phyloP scores from a whole-genome alignment of 169 alveolate species.

The Neospora caninum region DNA sequence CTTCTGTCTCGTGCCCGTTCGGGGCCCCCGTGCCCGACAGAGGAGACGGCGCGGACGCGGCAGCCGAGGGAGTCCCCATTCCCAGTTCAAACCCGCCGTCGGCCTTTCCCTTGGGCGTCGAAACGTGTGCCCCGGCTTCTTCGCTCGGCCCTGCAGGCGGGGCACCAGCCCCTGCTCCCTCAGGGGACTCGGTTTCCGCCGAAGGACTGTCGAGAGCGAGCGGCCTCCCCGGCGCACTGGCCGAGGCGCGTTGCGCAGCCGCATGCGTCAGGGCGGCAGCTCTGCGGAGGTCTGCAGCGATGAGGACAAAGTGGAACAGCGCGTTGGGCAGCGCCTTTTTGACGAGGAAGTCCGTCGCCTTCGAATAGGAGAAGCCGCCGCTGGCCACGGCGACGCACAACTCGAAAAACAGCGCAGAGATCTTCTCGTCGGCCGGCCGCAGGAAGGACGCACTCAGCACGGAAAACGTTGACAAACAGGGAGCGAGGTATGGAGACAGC shows the following conservation, averaged over 20 bases:
- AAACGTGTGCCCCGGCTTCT: not conserved
- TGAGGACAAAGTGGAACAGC: constrained; percentile 13
- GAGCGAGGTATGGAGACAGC: not conserved
- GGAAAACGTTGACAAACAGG: not conserved
- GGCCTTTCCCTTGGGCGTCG: not conserved
- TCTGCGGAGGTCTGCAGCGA: constrained; percentile 17
- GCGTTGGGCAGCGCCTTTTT: not conserved
- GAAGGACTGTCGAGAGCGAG: not conserved
- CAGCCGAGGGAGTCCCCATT: no score
- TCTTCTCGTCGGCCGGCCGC: constrained; percentile 14
- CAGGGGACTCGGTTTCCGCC: not conserved
- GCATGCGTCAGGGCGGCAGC: not conserved
- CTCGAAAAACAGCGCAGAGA: not conserved
- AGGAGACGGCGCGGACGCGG: not conserved
- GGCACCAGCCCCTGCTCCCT: not conserved
- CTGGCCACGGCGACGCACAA: constrained; percentile 19
- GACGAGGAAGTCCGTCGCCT: not conserved
- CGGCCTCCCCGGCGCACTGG: not conserved
- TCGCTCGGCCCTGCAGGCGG: not conserved
- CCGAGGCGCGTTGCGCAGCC: not conserved
- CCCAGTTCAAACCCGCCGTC: not conserved
- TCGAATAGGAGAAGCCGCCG: not conserved
- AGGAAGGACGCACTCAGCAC: not conserved
- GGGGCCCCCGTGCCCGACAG: not conserved
- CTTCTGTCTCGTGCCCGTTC: not conserved